A percentile compares a stretch with the other conserved stretches of the same genome.
phyloP scores from a whole-genome alignment of 1,139 yeast genomes.

The Blastobotrys ciferrii region DNA sequence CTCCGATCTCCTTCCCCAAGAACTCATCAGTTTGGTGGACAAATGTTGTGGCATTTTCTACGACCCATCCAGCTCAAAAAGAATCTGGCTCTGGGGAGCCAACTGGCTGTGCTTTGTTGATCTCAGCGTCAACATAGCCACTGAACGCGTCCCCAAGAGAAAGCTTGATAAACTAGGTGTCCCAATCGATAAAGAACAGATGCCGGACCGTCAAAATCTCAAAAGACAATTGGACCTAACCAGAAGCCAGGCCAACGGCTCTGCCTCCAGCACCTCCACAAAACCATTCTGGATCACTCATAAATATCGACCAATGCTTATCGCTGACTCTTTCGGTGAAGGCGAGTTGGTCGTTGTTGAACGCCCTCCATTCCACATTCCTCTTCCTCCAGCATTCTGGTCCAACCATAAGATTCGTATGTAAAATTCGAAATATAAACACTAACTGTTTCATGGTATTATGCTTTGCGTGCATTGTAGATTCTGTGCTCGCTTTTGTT shows the following conservation, averaged over 20 bases:
- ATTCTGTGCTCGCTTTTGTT: too few species aligned
- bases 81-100: conserved; percentile 86
- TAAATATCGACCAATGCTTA: conserved; percentile 72
- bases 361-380: conserved; percentile 63
- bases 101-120: conserved; percentile 80
- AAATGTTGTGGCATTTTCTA: conserved; percentile 72
- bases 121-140: conserved; percentile 58
- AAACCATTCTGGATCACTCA: conserved; percentile 69
- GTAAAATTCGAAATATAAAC: conserved; percentile 11
- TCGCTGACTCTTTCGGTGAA: conserved; percentile 55
- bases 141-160: conserved; percentile 39
- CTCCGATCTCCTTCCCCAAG: conserved; percentile 69
- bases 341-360: conserved; percentile 72
- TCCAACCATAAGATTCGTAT: conserved; percentile 59
- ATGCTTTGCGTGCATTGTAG: too few species aligned
- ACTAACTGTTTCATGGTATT: not conserved
- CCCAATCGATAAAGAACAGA: conserved; percentile 37
- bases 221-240: conserved; percentile 53
- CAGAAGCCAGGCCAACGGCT: conserved; percentile 45
- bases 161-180: conserved; percentile 61
- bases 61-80: conserved; percentile 40
- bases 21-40: conserved; percentile 58
- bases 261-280: too few species aligned
- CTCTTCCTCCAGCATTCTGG: conserved; percentile 73
- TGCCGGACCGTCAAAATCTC: conserved; percentile 30